These are phyloP conservation scores for Suhomyces yuchorum DNA, from an alignment of 1,139 yeast genomes.

Conservation along the genomic window DNA sequence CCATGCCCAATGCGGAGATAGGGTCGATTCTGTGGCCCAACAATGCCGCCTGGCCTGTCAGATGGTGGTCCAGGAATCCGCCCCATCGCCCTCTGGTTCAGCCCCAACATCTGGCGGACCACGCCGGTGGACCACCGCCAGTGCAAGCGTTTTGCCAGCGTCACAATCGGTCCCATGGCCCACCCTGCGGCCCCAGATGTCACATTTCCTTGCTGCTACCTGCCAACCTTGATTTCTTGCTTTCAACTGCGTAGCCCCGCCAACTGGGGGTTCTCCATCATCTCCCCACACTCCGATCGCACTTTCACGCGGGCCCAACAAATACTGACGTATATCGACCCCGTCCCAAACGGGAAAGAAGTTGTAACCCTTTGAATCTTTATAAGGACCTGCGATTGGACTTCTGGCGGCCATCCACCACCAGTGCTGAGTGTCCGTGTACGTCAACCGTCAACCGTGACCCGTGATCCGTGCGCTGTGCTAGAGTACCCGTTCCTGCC, in stretches of 20 bases:
- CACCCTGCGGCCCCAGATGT: no score
- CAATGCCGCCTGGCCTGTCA: background rate
- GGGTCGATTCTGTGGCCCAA: background rate
- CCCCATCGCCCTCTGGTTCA: background rate
- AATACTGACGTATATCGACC: background rate
- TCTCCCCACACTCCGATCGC: background rate
- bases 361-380: background rate
- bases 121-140: no score
- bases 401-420: no score
- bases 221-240: background rate
- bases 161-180: no score
- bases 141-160: no score
- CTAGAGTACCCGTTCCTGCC: no score
- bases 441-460: no score
- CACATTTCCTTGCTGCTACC: background rate
- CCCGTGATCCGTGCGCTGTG: no score
- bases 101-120: background rate
- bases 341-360: background rate
- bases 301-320: slow-evolving; percentile 1
- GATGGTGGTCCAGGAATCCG: background rate
- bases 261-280: background rate
- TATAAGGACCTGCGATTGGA: background rate
- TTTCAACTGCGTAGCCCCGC: background rate
- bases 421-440: no score
- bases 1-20: background rate